Evolutionary conservation across 139 green algal species (phyloP), one percentile per base, ranked within the genome.

Genomic region (Chlorella ohadii): DNA sequence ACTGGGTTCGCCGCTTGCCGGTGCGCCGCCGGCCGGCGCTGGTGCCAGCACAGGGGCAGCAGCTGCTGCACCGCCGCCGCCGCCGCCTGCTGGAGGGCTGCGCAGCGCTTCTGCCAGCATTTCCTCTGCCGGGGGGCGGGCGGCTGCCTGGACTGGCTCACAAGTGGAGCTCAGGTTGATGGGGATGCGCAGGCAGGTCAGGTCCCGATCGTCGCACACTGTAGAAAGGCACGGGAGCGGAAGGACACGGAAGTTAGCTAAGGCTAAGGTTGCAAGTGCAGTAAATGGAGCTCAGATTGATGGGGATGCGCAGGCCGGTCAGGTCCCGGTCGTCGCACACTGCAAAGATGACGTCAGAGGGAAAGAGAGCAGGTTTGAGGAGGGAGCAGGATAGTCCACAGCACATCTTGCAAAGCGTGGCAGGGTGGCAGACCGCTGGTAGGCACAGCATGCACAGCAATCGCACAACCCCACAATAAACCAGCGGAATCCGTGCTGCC

Each of bases 271-370:
- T n/a, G n/a, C n/a, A n/a, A n/a, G n/a, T n/a, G n/a, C n/a, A n/a
- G n/a, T n/a, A 82, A 15, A 36, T 82, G 25, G 36, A 4, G 59
- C n/a, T 64, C 28, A 83, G 78, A 15, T 64, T 34, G n/a, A 83
- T 59, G 2, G 55, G 71, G 0, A 33, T 31, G 16, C 82, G 51
- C 27, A 81, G 55, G 67, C 68, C 75, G 25, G 55, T 86, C 22
- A 83, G 36, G 38, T 86, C 82, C 3, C 36, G 33, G 16, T 82
- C 71, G n/a, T 83, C 71, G 55, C 82, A 86, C 34, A 86, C 63
- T 74, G 51, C 15, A 9, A 9, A 59, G 22, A 13, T n/a, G n/a
- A n/a, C n/a, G n/a, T n/a, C n/a, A n/a, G n/a, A n/a, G n/a, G n/a
- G n/a, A n/a, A n/a, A n/a, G n/a, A n/a, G n/a, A n/a, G n/a, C n/a